Evolutionary conservation across 371 early-diverging fungal species (phyloP).

Genomic region (Mortierella sp.): DNA sequence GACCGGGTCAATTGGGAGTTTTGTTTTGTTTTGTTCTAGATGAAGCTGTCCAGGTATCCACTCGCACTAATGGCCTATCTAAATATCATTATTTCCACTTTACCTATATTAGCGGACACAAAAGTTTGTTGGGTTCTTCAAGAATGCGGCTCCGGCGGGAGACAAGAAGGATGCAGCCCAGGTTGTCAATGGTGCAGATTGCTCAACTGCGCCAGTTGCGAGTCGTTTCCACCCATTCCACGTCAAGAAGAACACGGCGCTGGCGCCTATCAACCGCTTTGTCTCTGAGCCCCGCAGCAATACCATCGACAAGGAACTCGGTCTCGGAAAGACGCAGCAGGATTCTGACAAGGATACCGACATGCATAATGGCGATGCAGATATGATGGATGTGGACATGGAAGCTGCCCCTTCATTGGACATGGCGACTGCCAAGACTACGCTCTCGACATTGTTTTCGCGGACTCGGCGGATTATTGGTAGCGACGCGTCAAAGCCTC

Average conservation of each 20-base stretch:
- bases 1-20: background rate
- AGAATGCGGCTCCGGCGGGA: constrained; percentile 19
- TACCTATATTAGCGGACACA: constrained; percentile 22
- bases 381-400: constrained; percentile 24
- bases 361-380: background rate
- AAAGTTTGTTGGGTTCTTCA: constrained; percentile 56
- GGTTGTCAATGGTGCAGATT: constrained; percentile 31
- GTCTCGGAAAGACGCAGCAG: background rate
- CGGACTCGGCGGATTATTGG: background rate
- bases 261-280: constrained; percentile 59
- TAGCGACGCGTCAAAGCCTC: constrained; percentile 7
- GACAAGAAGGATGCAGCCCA: constrained; percentile 38
- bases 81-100: background rate
- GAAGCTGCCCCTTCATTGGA: background rate
- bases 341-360: constrained; percentile 1
- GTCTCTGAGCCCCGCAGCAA: constrained; percentile 26
- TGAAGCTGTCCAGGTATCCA: too few relatives aligned
- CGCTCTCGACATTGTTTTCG: constrained; percentile 18
- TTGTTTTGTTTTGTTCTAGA: background rate
- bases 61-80: background rate
- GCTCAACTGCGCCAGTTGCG: constrained; percentile 12
- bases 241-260: constrained; percentile 67
- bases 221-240: constrained; percentile 78
- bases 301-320: constrained; percentile 47
- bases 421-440: constrained; percentile 9